Evolutionary conservation across 192 early-diverging fungal genomes (phyloP), one percentile per base, ranked within the genome.

Genomic region (Lunasporangiospora selenospora): DNA sequence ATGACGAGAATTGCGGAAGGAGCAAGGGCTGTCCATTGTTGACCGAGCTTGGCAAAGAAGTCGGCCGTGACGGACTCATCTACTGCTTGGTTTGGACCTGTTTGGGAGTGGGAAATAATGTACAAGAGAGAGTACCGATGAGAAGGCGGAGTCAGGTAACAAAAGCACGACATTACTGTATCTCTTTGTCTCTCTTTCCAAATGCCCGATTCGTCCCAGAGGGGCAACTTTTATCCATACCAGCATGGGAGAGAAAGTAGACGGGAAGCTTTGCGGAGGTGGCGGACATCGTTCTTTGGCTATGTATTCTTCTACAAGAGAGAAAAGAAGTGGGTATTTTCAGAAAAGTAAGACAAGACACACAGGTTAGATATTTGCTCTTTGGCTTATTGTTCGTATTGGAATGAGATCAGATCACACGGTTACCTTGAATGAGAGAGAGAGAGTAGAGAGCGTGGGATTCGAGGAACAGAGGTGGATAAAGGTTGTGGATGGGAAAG

Each of bases 1-100:
- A 90, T 49, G 16, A 90, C 73, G 4, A 88, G 77, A 52, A 90
- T 82, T 3, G 83, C 87, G 18, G 75, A 83, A 10, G 89, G 89
- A 7, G 52, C 55, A 0, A 73, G 55, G 10, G 69, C 58, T 18
- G 30, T 38, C 69, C 69, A 73, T 37, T 73, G 62, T 40, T 73
- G 16, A 19, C 69, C 69, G 10, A 73, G 53, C 15, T 46, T 41
- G 0, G 54, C 69, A 23, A 73, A 63, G 42, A 73, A 73, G 37
- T 63, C 69, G 1, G 69, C 53, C 0, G 69, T 73, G 18, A 38
- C 41, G 0, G 69, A 62, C 48, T 73, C 61, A 53, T 73, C 69
- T 3, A 73, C 69, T 0, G 69, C 69, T n/a, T 73, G 69, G 49
- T 73, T 73, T 0, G 69, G 69, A 6, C 69, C 69, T 71, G 41